Evolutionary conservation across 202 grass and related monocot species (phyloP).

Genomic region (Carex sylvatica): DNA sequence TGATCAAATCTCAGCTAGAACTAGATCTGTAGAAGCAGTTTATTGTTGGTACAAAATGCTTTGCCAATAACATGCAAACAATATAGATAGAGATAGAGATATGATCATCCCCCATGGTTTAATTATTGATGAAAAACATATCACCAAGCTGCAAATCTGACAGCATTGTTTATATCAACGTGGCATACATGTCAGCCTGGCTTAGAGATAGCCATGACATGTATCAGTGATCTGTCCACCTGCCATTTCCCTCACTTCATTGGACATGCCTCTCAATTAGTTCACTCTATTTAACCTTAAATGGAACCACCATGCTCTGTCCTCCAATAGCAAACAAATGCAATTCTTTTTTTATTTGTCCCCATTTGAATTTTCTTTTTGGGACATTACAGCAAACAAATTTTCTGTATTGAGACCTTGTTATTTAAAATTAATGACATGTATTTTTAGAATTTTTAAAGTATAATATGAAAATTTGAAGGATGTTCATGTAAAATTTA

Average conservation of each 20-base stretch:
- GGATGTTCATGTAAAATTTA: too few species aligned
- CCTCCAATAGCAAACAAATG: not conserved
- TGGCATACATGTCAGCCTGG: not conserved
- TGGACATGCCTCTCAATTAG: not conserved
- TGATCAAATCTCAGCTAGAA: not conserved
- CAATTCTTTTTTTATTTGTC: not conserved
- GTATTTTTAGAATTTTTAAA: too few species aligned
- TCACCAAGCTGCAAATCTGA: not conserved
- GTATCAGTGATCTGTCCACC: not conserved
- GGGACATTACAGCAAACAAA: too few species aligned
- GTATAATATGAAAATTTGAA: too few species aligned
- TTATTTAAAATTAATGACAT: too few species aligned
- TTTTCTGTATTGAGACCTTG: too few species aligned
- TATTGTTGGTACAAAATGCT: not conserved
- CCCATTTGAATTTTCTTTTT: too few species aligned
- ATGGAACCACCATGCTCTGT: not conserved
- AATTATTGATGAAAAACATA: not conserved
- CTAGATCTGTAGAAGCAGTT: not conserved
- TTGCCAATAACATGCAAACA: slow-evolving; percentile 6
- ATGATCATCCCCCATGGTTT: not conserved
- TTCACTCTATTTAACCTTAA: not conserved
- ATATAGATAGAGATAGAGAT: not conserved
- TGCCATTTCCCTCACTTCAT: not conserved
- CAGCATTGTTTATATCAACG: not conserved
- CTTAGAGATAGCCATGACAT: not conserved